Evolutionary conservation across 176 grass and related monocot species (phyloP).

Genomic region (Otatea glauca): DNA sequence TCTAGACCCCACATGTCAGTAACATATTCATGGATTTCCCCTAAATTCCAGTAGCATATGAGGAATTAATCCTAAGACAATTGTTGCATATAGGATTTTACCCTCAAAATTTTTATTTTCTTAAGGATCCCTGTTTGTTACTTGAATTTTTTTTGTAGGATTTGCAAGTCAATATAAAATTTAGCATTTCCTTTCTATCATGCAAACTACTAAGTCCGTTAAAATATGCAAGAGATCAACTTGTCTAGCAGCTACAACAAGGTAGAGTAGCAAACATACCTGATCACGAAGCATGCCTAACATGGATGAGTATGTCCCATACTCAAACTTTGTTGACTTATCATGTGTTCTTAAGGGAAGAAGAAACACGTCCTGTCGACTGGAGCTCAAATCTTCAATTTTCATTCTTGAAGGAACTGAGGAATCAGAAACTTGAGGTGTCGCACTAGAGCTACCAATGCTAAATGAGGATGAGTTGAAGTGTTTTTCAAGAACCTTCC

Average conservation of each 20-base stretch:
- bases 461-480: slow-evolving; percentile 67
- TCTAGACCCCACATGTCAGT: too few relatives aligned
- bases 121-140: neutral
- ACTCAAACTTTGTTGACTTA: slow-evolving; percentile 53
- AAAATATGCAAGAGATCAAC: too few relatives aligned
- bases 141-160: neutral
- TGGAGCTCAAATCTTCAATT: slow-evolving; percentile 37
- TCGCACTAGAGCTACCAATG: slow-evolving; percentile 42
- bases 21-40: too few relatives aligned
- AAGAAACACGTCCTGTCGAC: slow-evolving; percentile 64
- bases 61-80: neutral
- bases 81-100: neutral
- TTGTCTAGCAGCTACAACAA: too few relatives aligned
- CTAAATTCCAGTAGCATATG: too few relatives aligned
- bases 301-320: slow-evolving; percentile 64
- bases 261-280: slow-evolving; percentile 42
- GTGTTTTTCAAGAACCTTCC: slow-evolving; percentile 57
- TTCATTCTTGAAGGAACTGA: slow-evolving; percentile 38
- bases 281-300: slow-evolving; percentile 75
- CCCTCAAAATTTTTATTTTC: neutral
- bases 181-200: neutral
- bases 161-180: neutral
- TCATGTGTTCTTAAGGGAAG: slow-evolving; percentile 61
- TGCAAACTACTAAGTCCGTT: neutral
- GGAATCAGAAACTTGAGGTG: slow-evolving; percentile 39